Conservation (phyloP, 2,329 filamentous ascomycete genomes). For the Neopestalotiopsis sp. region DNA sequence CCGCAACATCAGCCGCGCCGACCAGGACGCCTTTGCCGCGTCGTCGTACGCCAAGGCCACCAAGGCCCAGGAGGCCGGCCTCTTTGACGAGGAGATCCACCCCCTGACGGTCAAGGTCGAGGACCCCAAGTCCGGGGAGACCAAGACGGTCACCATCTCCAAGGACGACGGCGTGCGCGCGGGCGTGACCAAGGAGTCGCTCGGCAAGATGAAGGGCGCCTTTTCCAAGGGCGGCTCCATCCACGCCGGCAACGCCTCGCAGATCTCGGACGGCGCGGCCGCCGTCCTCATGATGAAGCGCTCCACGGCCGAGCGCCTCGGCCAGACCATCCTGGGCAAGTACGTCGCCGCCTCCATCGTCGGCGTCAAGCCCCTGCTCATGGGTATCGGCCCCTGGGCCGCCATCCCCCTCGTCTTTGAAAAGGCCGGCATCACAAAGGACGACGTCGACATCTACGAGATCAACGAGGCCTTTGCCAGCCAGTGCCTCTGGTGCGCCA, state of each 20-base stretch:
- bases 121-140: conserved; percentile 89
- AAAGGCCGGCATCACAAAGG: conserved; percentile 83
- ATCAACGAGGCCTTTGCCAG: conserved; percentile 99
- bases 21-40: conserved; percentile 95
- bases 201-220: conserved; percentile 89
- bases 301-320: conserved; percentile 84
- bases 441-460: conserved; percentile 96
- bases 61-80: conserved; percentile 83
- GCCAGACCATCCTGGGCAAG: conserved; percentile 90
- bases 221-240: conserved; percentile 93
- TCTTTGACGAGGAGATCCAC: conserved; percentile 90
- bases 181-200: conserved; percentile 84
- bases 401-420: conserved; percentile 91
- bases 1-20: conserved; percentile 70
- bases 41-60: conserved; percentile 88
- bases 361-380: conserved; percentile 89
- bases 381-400: conserved; percentile 95
- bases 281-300: conserved; percentile 97
- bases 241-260: conserved; percentile 94
- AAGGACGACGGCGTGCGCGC: conserved; percentile 87
- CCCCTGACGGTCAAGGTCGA: conserved; percentile 87
- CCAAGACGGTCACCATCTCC: conserved; percentile 80
- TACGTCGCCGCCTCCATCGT: conserved; percentile 85
- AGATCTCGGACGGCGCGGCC: conserved; percentile 94
- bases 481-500: conserved; percentile 92